Evolutionary conservation across 2,329 filamentous ascomycete species (phyloP), one percentile per base, ranked within the genome.

Genomic region (Alternaria atra): DNA sequence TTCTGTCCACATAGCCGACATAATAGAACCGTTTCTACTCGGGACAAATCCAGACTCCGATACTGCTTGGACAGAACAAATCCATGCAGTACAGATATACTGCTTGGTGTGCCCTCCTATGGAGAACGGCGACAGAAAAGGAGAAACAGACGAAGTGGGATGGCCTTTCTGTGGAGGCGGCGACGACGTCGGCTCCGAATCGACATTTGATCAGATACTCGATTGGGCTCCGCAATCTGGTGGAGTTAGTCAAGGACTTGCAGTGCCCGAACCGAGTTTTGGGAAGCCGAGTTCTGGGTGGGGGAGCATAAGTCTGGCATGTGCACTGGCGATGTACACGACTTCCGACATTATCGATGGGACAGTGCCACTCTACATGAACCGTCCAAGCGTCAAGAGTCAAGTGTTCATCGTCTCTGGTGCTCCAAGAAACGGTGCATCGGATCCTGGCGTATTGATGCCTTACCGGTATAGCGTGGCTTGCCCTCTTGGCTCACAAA

Each of bases 331-430:
- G 5, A 35, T 46, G 27, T 17, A 32, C 12, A 12, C 34, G 25
- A 4, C 29, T 6, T 25, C n/a, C 27, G 23, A 23, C 27, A 30
- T 20, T 23, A 4, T 50, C 3, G 15, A 29, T 12, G 4, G 2
- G 15, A 23, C 6, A 6, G 17, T 23, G 9, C 20, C 39, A 10
- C 39, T 39, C 37, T 20, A 7, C 15, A 25, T 15, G 23, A 13
- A 17, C 12, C 9, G 34, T 9, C 27, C 35, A 4, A 43, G 20
- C 7, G 27, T 32, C 5, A 44, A 35, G 27, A 46, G 47, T 12
- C 39, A 52, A 20, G 12, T 37, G 7, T 58, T 58, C 40, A 40
- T 58, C 5, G 55, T 44, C 27, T 46, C 48, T 13, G 29, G 29
- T 12, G 25, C 10, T 9, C 23, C 32, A 1, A 23, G 55, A 8